Conservation (phyloP, 2,329 filamentous ascomycete species). For the Cladophialophora immunda region DNA sequence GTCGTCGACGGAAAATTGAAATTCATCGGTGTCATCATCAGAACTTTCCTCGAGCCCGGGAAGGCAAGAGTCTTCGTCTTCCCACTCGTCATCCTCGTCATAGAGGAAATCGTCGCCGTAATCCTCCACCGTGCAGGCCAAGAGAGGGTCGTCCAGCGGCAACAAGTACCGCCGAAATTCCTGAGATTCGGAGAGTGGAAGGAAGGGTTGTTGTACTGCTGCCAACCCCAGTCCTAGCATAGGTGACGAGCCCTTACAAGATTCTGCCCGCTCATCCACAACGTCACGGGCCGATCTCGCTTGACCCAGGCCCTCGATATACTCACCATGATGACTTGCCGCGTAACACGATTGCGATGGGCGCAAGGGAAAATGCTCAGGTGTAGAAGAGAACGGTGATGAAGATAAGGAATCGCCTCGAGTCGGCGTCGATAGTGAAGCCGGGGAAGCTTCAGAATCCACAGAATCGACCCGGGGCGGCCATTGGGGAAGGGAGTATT, state of each 20-base stretch:
- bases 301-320: conserved; percentile 42
- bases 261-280: conserved; percentile 8
- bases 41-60: conserved; percentile 56
- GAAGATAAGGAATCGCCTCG: conserved; percentile 43
- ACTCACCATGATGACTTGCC: conserved; percentile 60
- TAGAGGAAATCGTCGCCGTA: conserved; percentile 23
- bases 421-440: conserved; percentile 39
- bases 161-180: conserved; percentile 50
- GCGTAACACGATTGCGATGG: conserved; percentile 43
- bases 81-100: conserved; percentile 38
- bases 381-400: conserved; percentile 44
- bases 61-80: conserved; percentile 47
- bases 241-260: background rate
- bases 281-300: conserved; percentile 17
- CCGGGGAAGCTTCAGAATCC: conserved; percentile 42
- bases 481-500: conserved; percentile 66
- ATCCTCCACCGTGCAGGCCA: conserved; percentile 42
- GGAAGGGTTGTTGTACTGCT: conserved; percentile 6
- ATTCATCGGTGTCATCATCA: conserved; percentile 70
- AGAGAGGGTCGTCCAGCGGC: conserved; percentile 53
- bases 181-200: conserved; percentile 33
- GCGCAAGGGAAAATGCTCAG: conserved; percentile 42
- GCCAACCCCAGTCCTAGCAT: background rate
- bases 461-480: conserved; percentile 54
- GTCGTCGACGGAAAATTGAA: conserved; percentile 65